Evolutionary conservation across 495 filamentous ascomycete genomes (phyloP), one percentile per base, ranked within the genome.

Genomic region (Aspergillus steynii): DNA sequence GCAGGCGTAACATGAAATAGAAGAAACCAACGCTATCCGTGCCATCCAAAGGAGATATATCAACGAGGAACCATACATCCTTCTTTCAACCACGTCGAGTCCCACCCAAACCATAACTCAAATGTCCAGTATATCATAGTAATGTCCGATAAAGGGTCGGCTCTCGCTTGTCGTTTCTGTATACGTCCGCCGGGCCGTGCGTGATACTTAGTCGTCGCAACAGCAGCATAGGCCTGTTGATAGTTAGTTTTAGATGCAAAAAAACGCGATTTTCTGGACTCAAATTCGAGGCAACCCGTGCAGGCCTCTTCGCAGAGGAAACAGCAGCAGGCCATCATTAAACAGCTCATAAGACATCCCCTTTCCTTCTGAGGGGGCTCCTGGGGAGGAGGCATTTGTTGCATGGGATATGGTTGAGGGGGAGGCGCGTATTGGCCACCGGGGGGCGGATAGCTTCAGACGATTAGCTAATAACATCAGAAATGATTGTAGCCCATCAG

Each of bases 221-320:
- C 37, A 42, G 10, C 37, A 42, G 10, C 37, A 42, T 2, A 42
- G 37, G 9, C 31, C 31, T 34, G 31, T 34, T 34, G 31, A 34
- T 7, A 1, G 9, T 34, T 34, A 34, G 31, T 7, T 34, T 34
- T 9, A 7, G 5, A 34, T 34, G 6, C 3, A 9, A 34, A 34
- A 5, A 3, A 34, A 20, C 20, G 20, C 20, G 20, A 20, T 20
- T 20, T 20, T 20, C 20, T 20, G 20, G 20, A 66, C 50, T 64
- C 61, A 14, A 51, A 61, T 45, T 66, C 67, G 14, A 66, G 29
- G 58, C 67, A 69, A 58, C 67, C 66, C 51, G 66, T 64, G 59
- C 67, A 69, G 2, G 63, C 57, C 28, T 69, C 67, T 49, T 69
- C 67, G 53, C 67, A 69, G 10, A 69, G 61, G 56, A 69, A 69